Base-by-base conservation (phyloP, 495 filamentous ascomycete species). In the Letharia lupina region DNA sequence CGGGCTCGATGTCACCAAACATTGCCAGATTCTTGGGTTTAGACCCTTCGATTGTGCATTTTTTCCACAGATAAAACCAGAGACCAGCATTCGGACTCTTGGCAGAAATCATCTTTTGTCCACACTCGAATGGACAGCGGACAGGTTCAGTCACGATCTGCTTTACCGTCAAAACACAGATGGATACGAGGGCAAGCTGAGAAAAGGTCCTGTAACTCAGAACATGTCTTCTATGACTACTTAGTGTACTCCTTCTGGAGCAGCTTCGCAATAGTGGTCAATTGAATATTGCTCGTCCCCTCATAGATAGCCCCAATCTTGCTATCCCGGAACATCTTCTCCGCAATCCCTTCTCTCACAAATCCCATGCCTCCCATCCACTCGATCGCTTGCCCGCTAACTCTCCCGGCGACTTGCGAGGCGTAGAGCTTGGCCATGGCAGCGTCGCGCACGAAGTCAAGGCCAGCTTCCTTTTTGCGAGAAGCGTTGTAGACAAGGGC, bases 311-410 rank as follows among this genome's bases (percentile, higher is more conserved):
- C 91, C 3, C 94, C 94, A 73, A 99, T 99, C 86, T 97, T 99
- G 80, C 90, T 93, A 75, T 99, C 94, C 33, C 94, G 83, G 82
- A 87, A 99, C 80, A 88, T 95, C 85, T 99, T 99, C 87, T 99
- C 94, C 6, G 95, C 94, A 67, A 96, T 86, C 4, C 94, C 94
- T 75, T 99, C 94, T 50, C 94, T 81, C 47, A 98, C 94, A 71
- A 99, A 99, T 11, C 86, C 86, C 94, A 96, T 97, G 61, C 94
- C 94, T 44, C 94, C 94, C 93, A 97, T 97, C 94, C 95, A 98
- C 78, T 98, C 94, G 23, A 99, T 85, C 4, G 93, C 94, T 15
- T 86, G 84, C 13, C 92, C 87, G 61, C 89, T 89, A 31, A 98
- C 93, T 61, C 86, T 85, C 20, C 90, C 90, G 1, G 94, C 94